Conservation (phyloP, 2,329 filamentous ascomycete genomes). For the Leptosphaerulina australis region DNA sequence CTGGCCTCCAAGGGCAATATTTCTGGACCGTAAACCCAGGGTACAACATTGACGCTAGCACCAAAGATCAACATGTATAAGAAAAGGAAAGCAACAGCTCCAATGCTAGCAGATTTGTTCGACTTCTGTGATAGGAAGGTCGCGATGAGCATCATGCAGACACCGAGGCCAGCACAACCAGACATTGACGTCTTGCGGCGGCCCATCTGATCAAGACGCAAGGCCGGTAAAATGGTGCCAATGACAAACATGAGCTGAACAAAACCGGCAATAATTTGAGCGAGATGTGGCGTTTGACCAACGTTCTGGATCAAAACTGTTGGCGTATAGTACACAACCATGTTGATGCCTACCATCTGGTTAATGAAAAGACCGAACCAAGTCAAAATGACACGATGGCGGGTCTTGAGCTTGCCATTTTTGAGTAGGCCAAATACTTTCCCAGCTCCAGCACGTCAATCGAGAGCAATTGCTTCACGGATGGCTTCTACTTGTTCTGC, state of each 20-base stretch:
- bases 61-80: slow-evolving; percentile 69
- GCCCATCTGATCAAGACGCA: slow-evolving; percentile 70
- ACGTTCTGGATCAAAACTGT: slow-evolving; percentile 5
- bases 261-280: slow-evolving; percentile 65
- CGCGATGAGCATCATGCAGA: slow-evolving; percentile 2
- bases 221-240: slow-evolving; percentile 61
- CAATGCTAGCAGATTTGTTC: background rate
- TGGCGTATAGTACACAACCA: slow-evolving; percentile 18
- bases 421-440: background rate
- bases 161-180: slow-evolving; percentile 49
- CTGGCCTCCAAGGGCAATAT: slow-evolving; percentile 49
- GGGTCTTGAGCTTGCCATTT: background rate
- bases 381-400: background rate
- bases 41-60: slow-evolving; percentile 65
- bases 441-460: background rate
- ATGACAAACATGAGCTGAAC: slow-evolving; percentile 23
- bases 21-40: slow-evolving; percentile 68
- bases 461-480: background rate
- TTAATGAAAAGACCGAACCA: slow-evolving; percentile 40
- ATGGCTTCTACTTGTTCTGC: background rate
- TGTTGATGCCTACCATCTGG: slow-evolving; percentile 19
- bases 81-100: slow-evolving; percentile 70
- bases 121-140: background rate
- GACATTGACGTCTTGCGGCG: slow-evolving; percentile 66
- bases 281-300: slow-evolving; percentile 26